phyloP scores from a whole-genome alignment of 2,329 filamentous ascomycete species.

The Ascochyta lentis region DNA sequence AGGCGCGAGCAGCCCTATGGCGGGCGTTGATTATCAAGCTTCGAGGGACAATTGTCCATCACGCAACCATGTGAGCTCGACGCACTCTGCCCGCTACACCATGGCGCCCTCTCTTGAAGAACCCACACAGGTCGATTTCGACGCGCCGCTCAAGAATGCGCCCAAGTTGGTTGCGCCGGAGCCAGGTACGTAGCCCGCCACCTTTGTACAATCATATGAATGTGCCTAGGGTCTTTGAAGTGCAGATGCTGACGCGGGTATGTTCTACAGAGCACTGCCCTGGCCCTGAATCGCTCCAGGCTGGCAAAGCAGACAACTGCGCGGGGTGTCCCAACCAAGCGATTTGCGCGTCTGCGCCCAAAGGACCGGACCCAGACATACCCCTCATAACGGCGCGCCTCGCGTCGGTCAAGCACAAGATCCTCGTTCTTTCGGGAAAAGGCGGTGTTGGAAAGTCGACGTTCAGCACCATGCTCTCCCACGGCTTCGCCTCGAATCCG shows the following conservation, averaged over 20 bases:
- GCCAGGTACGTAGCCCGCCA: constrained; percentile 62
- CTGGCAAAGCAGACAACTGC: constrained; percentile 78
- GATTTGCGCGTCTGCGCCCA: constrained; percentile 92
- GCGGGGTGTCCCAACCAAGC: constrained; percentile 94
- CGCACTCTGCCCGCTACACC: constrained; percentile 13
- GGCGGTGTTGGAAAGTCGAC: constrained; percentile 97
- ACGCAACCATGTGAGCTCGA: constrained; percentile 30
- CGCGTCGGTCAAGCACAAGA: constrained; percentile 83
- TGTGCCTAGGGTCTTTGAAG: background rate
- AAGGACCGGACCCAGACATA: constrained; percentile 94
- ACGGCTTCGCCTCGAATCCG: constrained; percentile 84
- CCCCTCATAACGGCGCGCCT: constrained; percentile 85
- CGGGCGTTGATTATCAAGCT: constrained; percentile 44
- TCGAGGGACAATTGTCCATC: constrained; percentile 23
- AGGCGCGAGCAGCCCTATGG: constrained; percentile 31
- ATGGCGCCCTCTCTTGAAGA: constrained; percentile 88
- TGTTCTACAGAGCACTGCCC: constrained; percentile 78
- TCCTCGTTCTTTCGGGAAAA: constrained; percentile 91
- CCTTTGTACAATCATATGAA: background rate
- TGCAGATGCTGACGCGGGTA: constrained; percentile 44
- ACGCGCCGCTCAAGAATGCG: constrained; percentile 76
- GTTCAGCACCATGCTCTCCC: constrained; percentile 85
- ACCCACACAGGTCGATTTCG: constrained; percentile 70
- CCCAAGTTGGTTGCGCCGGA: constrained; percentile 92
- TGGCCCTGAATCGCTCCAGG: constrained; percentile 78